These are phyloP conservation scores for Chlorella vulgaris DNA, from an alignment of 139 green algal species.

Conservation along the genomic window DNA sequence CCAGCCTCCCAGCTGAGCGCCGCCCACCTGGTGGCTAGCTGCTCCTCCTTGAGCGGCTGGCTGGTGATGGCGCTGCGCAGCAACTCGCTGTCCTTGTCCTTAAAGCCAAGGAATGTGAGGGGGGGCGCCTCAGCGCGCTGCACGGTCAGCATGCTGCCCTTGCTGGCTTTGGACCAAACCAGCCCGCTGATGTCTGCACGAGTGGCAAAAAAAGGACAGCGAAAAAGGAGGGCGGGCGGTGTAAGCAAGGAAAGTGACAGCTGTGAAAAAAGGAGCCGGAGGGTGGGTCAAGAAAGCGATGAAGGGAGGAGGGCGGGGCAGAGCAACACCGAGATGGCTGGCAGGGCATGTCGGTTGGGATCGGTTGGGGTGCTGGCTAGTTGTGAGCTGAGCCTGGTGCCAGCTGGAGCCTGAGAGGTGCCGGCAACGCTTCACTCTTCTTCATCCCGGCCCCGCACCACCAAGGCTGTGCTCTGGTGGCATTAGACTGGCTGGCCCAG, in stretches of 20 bases:
- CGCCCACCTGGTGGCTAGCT: conserved; percentile 20
- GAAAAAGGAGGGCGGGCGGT: background rate
- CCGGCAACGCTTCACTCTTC: background rate
- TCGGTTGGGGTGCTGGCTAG: background rate
- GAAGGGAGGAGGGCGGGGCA: too few species aligned
- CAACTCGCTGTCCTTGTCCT: conserved; percentile 55
- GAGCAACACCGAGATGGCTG: too few species aligned
- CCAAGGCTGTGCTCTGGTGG: too few species aligned
- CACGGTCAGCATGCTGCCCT: conserved; percentile 70
- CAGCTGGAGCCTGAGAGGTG: background rate
- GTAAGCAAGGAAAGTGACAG: too few species aligned
- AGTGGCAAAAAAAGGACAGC: background rate
- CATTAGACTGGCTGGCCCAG: too few species aligned
- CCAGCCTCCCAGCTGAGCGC: too few species aligned
- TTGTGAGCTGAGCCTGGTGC: too few species aligned
- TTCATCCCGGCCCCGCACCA: too few species aligned
- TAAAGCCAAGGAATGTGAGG: conserved; percentile 79
- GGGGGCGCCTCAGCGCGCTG: conserved; percentile 41
- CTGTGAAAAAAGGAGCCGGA: too few species aligned
- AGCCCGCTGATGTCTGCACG: conserved; percentile 73
- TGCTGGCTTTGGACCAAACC: conserved; percentile 61
- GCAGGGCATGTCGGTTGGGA: background rate
- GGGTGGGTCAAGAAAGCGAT: too few species aligned
- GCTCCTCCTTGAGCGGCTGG: conserved; percentile 14
- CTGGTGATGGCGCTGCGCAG: background rate